These are phyloP conservation scores for Triticum dicoccoides DNA, from an alignment of 176 grass and related monocot genomes.

Conservation along the genomic window DNA sequence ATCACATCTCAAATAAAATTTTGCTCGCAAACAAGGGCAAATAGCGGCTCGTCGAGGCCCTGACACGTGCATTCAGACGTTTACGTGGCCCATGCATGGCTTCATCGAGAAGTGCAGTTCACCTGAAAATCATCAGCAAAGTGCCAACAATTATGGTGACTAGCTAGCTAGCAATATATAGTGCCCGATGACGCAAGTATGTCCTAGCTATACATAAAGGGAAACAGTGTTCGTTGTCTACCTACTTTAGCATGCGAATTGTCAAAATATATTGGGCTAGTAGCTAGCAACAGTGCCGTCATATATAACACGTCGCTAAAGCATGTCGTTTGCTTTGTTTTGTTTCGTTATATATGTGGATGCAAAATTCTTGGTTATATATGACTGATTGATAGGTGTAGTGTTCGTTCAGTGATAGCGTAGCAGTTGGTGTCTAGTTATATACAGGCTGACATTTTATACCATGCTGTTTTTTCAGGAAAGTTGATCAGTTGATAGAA, in stretches of 20 bases:
- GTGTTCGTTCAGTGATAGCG: neutral
- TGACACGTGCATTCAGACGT: neutral
- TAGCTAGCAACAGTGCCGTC: too few species aligned
- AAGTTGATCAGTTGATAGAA: too few species aligned
- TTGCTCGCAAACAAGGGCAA: neutral
- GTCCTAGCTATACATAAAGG: neutral
- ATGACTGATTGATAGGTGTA: neutral
- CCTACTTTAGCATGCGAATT: neutral
- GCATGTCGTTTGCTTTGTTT: neutral
- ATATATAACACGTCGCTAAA: neutral
- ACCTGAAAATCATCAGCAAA: neutral
- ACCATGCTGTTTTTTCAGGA: too few species aligned
- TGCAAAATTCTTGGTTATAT: neutral
- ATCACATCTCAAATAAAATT: neutral
- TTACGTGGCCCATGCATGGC: slow-evolving; percentile 7
- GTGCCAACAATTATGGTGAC: slow-evolving; percentile 1
- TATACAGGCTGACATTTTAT: too few species aligned
- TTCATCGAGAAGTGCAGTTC: neutral
- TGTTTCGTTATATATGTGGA: neutral
- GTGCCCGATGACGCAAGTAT: neutral
- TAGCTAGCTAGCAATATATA: neutral
- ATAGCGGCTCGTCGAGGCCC: neutral
- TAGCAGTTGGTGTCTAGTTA: neutral
- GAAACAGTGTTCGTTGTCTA: neutral
- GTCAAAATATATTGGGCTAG: neutral